Percentiles rank a stretch among this genome's conserved stretches.
Evolutionary conservation across 106 monocot genomes (phyloP).

Genomic region (Phalaenopsis aphrodite): DNA sequence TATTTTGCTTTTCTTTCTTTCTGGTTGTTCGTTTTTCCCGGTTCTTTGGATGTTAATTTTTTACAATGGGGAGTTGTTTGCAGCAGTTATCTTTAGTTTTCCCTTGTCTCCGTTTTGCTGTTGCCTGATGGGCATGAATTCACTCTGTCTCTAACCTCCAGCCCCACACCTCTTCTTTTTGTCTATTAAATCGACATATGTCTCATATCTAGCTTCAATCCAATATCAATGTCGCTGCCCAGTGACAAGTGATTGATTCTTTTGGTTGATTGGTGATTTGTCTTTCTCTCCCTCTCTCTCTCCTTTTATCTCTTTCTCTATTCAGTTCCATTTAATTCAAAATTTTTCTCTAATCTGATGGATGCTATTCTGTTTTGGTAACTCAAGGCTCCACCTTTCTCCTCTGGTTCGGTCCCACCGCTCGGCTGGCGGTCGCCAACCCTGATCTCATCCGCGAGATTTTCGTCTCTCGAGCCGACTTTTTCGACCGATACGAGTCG

Average conservation of each 20-base stretch:
- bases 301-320: not conserved
- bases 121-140: slow-evolving; percentile 4
- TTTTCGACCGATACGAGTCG: slow-evolving; percentile 84
- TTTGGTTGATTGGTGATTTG: slow-evolving; percentile 1
- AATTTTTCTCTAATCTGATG: not conserved
- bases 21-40: not conserved
- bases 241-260: not conserved
- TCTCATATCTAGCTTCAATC: not conserved
- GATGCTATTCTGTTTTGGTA: slow-evolving; percentile 7
- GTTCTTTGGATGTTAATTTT: not conserved
- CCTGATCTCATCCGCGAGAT: slow-evolving; percentile 89
- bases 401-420: slow-evolving; percentile 82
- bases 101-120: slow-evolving; percentile 16
- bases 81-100: slow-evolving; percentile 24
- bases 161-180: not conserved
- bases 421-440: slow-evolving; percentile 62
- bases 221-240: not conserved
- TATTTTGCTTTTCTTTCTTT: not conserved
- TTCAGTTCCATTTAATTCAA: not conserved
- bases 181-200: not conserved
- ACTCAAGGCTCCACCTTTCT: slow-evolving; percentile 71
- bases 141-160: not conserved
- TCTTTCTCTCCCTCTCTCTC: not conserved
- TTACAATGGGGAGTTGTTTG: slow-evolving; percentile 1
- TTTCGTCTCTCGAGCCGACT: slow-evolving; percentile 54